Evolutionary conservation across 768 basidiomycete genomes (phyloP).

Genomic region (Pisolithus albus): DNA sequence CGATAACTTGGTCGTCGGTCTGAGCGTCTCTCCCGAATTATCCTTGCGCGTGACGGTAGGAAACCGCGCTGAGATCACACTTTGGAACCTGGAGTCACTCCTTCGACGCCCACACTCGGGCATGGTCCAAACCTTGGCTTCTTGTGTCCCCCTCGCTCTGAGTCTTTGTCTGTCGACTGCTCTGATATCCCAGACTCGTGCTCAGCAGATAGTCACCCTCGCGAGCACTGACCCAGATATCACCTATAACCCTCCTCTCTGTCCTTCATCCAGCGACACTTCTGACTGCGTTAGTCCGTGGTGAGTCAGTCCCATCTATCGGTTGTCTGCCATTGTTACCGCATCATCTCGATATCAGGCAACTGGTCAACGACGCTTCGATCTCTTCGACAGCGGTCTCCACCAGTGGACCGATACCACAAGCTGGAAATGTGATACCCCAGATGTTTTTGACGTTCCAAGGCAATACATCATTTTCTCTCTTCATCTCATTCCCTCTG

Average conservation of each 20-base stretch:
- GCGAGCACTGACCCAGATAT: conserved; percentile 18
- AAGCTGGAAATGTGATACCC: conserved; percentile 39
- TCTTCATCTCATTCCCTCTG: background rate
- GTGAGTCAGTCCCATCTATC: conserved; percentile 1
- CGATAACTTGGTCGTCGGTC: background rate
- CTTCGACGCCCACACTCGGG: background rate
- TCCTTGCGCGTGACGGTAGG: no score
- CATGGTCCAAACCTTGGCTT: conserved; percentile 17
- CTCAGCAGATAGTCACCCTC: conserved; percentile 19
- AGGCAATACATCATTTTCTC: conserved; percentile 29
- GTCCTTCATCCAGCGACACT: conserved; percentile 5
- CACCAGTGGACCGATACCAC: conserved; percentile 39
- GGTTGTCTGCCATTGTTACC: background rate
- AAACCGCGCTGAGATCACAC: background rate
- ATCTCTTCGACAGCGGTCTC: conserved; percentile 14
- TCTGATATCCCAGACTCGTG: conserved; percentile 5
- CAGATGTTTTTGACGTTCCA: conserved; percentile 53
- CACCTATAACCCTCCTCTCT: conserved; percentile 23
- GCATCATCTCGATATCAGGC: conserved; percentile 13
- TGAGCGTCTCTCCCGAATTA: no score
- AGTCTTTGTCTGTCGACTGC: conserved; percentile 4
- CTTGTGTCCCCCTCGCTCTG: conserved; percentile 12
- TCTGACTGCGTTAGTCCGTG: conserved; percentile 22
- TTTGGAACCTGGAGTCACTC: background rate
- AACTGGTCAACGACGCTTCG: conserved; percentile 10